Evolutionary conservation across 345 rosid species (phyloP), one percentile per base, ranked within the genome.

Genomic region (Euphorbia peplus): DNA sequence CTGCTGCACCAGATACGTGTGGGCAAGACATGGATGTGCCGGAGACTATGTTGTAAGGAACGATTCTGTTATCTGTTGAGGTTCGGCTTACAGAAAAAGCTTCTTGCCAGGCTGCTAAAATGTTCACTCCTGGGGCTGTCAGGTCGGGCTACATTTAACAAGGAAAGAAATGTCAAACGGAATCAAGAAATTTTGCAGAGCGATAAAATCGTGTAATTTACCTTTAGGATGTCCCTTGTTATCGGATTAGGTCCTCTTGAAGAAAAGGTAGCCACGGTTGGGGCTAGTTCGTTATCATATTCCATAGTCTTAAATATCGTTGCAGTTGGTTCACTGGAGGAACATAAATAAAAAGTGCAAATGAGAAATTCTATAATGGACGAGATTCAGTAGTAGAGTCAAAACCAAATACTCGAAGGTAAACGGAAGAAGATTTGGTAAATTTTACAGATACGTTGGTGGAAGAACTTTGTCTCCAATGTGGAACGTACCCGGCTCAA

Each of bases 1-100:
- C 81, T 3, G 84, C 83, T 19, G 48, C 64, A 0, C 68, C 78
- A 0, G 81, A 64, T 9, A 76, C 82, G 22, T 79, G 80, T 0
- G 85, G 84, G 32, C 82, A 82, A 42, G 84, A 29, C 82, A 79
- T 82, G 50, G 85, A 82, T 29, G 84, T 82, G 16, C 82, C 82
- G 0, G 85, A 84, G 22, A 68, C 68, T 15, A 81, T 75, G 26
- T 73, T 81, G 71, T 65, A 78, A 7, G 74, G 52, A 32, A 48
- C 65, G 3, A 72, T 55, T 54, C 88, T 75, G 1, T 28, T 37
- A 55, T 82, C 82, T 14, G 21, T 48, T 48, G 5, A 0, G 5
- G 18, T 13, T 25, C 50, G 13, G 1, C 81, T 63, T 8, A 75
- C 37, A 15, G 74, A 58, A 1, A 14, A 11, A 18, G 42, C 74